Evolutionary conservation across 1,139 yeast genomes (phyloP), one percentile per base, ranked within the genome.

Genomic region (Sugiyamaella xylanicola): DNA sequence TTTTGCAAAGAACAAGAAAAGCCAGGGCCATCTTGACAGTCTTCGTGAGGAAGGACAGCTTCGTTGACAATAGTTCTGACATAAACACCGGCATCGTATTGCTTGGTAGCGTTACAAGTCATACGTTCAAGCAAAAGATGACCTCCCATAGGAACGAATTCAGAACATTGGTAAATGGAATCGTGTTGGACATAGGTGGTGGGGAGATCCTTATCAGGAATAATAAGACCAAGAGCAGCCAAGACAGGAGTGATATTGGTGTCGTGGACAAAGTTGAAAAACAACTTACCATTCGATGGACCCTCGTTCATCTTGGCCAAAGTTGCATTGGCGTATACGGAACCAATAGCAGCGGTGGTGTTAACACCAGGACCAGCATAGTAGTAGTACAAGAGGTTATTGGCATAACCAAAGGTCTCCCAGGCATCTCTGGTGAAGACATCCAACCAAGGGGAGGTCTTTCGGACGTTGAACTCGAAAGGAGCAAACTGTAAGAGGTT

Each of bases 1-100:
- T 77, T 76, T 2, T 71, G 66, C 48, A 81, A 66, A 48, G 75
- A 70, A 71, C 87, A 82, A 4, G 84, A 77, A 66, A 79, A 83
- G 0, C 87, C 87, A 11, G 88, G 88, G 1, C 88, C 89, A 45
- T 65, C 61, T 51, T 72, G 72, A 68, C 87, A 84, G 25, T 68
- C 68, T 9, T 77, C 76, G 43, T 82, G 67, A 1, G 87, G 87
- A 48, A 79, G 72, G 5, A 84, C 86, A 1, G 86, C 85, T 63
- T 82, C 86, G 65, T 84, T 84, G 49, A 83, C 71, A 37, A 83
- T 71, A 55, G 77, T 75, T 63, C 88, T 75, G 7, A 83, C 81
- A 65, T 71, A 84, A 16, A 76, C 60, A 37, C 61, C 67, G 7
- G 54, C 60, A 20, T 32, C 13, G 45, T 15, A 53, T 48, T 42